Evolutionary conservation across 768 basidiomycete species (phyloP).

Genomic region (Trametes coccinea): DNA sequence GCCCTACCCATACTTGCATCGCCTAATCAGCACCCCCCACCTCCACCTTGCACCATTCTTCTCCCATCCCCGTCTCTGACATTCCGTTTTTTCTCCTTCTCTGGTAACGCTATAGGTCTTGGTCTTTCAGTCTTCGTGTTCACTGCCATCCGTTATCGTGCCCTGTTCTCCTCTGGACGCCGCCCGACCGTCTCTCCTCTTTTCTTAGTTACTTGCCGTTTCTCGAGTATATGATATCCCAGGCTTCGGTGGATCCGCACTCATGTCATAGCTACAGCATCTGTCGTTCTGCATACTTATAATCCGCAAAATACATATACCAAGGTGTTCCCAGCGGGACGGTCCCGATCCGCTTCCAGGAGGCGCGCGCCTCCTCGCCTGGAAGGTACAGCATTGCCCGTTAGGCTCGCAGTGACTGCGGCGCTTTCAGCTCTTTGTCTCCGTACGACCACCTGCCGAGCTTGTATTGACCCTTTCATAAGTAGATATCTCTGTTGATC

Average conservation of each 20-base stretch:
- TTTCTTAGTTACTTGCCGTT: slow-evolving; percentile 9
- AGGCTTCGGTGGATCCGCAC: slow-evolving; percentile 9
- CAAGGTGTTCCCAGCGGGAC: not conserved
- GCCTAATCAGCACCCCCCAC: slow-evolving; percentile 7
- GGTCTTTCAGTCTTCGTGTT: slow-evolving; percentile 5
- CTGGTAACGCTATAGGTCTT: slow-evolving; percentile 16
- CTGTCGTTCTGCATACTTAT: slow-evolving; percentile 11
- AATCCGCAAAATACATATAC: slow-evolving; percentile 22
- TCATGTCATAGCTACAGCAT: slow-evolving; percentile 24
- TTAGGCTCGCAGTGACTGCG: too few species aligned
- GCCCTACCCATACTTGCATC: slow-evolving; percentile 1
- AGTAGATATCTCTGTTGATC: too few species aligned
- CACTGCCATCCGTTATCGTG: not conserved
- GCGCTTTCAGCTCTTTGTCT: too few species aligned
- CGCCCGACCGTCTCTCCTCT: not conserved
- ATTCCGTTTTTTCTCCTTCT: not conserved
- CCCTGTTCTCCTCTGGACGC: slow-evolving; percentile 6
- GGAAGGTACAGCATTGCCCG: not conserved
- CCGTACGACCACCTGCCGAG: too few species aligned
- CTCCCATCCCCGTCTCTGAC: not conserved
- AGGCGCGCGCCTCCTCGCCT: not conserved
- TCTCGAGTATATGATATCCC: slow-evolving; percentile 20
- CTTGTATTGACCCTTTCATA: too few species aligned
- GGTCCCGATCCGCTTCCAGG: not conserved
- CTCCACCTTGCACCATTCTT: not conserved